Evolutionary conservation across 1,284 basidiomycete species (phyloP), one percentile per base, ranked within the genome.

Genomic region (Fomitopsis pinicola): DNA sequence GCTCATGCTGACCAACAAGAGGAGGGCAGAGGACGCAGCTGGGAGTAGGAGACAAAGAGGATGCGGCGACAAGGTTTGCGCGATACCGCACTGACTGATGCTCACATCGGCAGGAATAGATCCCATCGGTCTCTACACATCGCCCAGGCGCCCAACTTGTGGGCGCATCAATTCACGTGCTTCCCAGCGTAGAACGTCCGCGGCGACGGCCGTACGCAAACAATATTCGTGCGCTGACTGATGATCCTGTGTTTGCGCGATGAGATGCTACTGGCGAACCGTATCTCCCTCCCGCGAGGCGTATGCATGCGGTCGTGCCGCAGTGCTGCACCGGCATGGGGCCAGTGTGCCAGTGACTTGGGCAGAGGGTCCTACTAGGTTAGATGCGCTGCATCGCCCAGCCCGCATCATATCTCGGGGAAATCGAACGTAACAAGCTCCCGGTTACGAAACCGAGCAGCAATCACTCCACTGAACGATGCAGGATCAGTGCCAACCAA

Each of bases 241-340:
- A 42, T 42, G 40, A 5, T 42, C 40, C 38, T 12, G 14, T 14
- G 38, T 15, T 15, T 40, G 12, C 14, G 38, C 38, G 38, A 40
- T 40, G 38, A 40, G 38, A 40, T 40, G 38, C 12, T 12, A 12
- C 35, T 36, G 6, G 35, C 35, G 2, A 36, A 36, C 35, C 6
- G 35, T 36, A 12, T 36, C 35, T 12, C 10, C 35, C 14, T 14
- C 38, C 38, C 38, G 12, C 38, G 38, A 40, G 14, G 14, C 38
- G 35, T 12, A 12, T 36, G 35, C 35, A 36, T 36, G 35, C 35
- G 7, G 6, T 36, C 35, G 35, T 36, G 10, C 10, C 35, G 35
- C 35, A 36, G 77, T 15, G 80, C 82, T 60, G 78, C 78, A 14
- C 72, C 79, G 28, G 79, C 78, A 30, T 79, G 75, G 72, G 76